phyloP scores from a whole-genome alignment of 176 grass and related monocot genomes.

The Lolium rigidum region DNA sequence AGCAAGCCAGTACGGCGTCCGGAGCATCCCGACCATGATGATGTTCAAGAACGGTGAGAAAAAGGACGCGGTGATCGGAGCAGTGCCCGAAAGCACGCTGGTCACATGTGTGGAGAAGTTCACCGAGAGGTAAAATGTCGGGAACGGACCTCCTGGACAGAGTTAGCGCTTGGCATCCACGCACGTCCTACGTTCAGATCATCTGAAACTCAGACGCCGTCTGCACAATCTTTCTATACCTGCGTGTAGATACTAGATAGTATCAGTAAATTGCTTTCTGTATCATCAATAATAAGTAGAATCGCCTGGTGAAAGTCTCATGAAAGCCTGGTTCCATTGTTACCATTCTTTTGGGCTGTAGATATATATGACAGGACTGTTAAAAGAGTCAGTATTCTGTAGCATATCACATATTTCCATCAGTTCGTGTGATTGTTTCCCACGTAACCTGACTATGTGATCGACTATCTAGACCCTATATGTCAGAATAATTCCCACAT shows the following conservation, averaged over 20 bases:
- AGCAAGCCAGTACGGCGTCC: conserved; percentile 67
- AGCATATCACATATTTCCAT: background rate
- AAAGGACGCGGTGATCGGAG: conserved; percentile 78
- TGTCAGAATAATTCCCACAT: background rate
- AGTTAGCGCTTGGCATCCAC: background rate
- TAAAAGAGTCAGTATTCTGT: background rate
- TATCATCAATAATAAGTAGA: conserved; percentile 32
- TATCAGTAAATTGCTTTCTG: background rate
- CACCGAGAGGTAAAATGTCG: conserved; percentile 41
- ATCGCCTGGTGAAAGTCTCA: background rate
- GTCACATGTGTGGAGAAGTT: conserved; percentile 66
- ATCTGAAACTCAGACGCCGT: background rate
- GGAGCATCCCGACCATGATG: conserved; percentile 89
- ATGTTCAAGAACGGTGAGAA: conserved; percentile 87
- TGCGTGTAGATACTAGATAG: conserved; percentile 25
- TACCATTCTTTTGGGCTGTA: conserved; percentile 19
- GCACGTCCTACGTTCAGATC: background rate
- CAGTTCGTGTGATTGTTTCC: background rate
- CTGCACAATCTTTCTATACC: conserved; percentile 16
- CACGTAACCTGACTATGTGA: background rate
- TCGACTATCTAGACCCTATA: background rate
- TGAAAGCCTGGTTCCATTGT: background rate
- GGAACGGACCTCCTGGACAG: background rate
- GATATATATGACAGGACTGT: conserved; percentile 14
- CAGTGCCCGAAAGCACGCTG: conserved; percentile 73